Evolutionary conservation across 352 stramenopile species (phyloP).

Genomic region (Globisporangium megalacanthum): DNA sequence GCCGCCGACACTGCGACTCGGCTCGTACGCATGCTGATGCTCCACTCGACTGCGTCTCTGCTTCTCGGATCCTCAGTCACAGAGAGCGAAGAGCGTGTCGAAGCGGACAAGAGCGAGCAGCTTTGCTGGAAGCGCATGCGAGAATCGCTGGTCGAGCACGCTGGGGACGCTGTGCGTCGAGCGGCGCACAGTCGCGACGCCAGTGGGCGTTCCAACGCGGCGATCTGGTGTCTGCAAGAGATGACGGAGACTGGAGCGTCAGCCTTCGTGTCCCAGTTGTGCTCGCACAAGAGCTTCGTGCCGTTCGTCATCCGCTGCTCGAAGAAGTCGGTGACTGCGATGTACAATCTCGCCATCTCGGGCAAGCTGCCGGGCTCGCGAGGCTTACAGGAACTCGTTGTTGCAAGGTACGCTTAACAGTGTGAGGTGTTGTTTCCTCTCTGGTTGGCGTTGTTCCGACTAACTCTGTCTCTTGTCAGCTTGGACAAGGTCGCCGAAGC

Average conservation of each 20-base stretch:
- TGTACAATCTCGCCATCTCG: slow-evolving; percentile 35
- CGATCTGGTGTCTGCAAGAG: slow-evolving; percentile 26
- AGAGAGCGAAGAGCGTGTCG: neutral
- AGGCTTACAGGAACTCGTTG: slow-evolving; percentile 28
- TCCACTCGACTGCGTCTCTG: slow-evolving; percentile 4
- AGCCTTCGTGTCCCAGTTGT: neutral
- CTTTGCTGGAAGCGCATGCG: neutral
- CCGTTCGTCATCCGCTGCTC: slow-evolving; percentile 31
- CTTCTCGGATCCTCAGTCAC: slow-evolving; percentile 4
- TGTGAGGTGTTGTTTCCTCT: slow-evolving; percentile 11
- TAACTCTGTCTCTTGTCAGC: slow-evolving; percentile 5
- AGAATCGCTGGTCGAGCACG: neutral
- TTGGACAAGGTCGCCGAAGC: slow-evolving; percentile 13
- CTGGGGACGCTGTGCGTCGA: slow-evolving; percentile 1
- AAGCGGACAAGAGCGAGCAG: slow-evolving; percentile 1
- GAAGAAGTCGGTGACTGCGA: slow-evolving; percentile 35
- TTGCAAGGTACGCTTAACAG: slow-evolving; percentile 23
- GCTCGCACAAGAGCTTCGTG: slow-evolving; percentile 16
- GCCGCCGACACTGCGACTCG: neutral
- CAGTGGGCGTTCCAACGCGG: slow-evolving; percentile 11
- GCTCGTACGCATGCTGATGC: slow-evolving; percentile 1
- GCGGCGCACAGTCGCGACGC: slow-evolving; percentile 2
- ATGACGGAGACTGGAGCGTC: slow-evolving; percentile 6
- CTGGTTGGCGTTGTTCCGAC: slow-evolving; percentile 15
- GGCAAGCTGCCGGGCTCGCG: slow-evolving; percentile 15